phyloP scores from a whole-genome alignment of 2,329 filamentous ascomycete genomes.

The Knoxdaviesia capensis region DNA sequence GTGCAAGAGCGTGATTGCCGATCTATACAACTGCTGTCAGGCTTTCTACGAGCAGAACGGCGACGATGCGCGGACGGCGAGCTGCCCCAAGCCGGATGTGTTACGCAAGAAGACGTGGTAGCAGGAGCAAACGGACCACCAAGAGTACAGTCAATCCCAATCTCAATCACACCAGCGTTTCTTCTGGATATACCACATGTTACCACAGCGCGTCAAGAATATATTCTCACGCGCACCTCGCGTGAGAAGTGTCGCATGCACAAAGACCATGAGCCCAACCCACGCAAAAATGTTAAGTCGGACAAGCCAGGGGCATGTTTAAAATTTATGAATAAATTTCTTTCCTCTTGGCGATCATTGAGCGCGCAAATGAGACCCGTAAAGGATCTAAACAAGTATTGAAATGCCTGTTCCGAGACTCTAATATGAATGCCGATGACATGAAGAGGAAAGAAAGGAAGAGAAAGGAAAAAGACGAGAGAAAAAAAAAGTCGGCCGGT shows the following conservation, averaged over 20 bases:
- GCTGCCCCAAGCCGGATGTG: constrained; percentile 68
- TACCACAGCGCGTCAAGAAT: too few relatives aligned
- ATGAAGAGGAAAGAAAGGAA: constrained; percentile 42
- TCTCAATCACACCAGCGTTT: too few relatives aligned
- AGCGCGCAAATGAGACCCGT: constrained; percentile 78
- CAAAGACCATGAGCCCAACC: too few relatives aligned
- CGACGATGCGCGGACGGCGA: constrained; percentile 53
- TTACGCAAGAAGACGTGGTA: constrained; percentile 40
- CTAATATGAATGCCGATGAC: constrained; percentile 89
- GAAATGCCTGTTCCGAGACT: constrained; percentile 92
- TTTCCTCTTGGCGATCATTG: constrained; percentile 83
- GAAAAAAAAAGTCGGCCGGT: neutral
- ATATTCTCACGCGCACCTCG: too few relatives aligned
- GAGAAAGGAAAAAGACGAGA: constrained; percentile 9
- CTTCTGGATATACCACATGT: too few relatives aligned
- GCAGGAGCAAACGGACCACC: constrained; percentile 34
- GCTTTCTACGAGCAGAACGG: constrained; percentile 68
- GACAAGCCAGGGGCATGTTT: too few relatives aligned
- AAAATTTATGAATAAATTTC: too few relatives aligned
- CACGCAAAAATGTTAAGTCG: too few relatives aligned
- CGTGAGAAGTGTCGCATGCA: too few relatives aligned
- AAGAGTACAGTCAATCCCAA: too few relatives aligned
- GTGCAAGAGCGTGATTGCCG: constrained; percentile 59
- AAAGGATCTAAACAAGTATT: constrained; percentile 79
- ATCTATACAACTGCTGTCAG: constrained; percentile 85